phyloP scores from a whole-genome alignment of 164 flowering plant genomes.

The Amborella trichopoda region DNA sequence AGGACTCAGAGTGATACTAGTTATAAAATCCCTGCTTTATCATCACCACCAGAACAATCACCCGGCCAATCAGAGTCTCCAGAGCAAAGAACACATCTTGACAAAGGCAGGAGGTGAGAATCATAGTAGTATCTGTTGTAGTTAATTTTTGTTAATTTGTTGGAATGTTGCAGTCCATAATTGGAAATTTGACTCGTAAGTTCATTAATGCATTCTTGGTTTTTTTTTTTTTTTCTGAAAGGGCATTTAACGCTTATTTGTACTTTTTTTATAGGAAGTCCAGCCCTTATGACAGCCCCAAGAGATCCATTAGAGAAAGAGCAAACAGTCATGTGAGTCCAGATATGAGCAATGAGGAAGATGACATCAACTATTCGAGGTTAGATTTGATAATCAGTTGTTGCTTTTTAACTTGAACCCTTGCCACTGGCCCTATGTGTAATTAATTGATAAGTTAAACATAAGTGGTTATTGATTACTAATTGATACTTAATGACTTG shows the following conservation, averaged over 20 bases:
- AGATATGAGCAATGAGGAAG: constrained; percentile 18
- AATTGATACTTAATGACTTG: too few relatives aligned
- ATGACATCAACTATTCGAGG: constrained; percentile 19
- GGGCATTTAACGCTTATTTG: too few relatives aligned
- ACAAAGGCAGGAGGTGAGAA: constrained; percentile 38
- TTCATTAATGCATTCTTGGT: too few relatives aligned
- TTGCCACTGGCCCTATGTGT: too few relatives aligned
- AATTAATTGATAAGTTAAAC: too few relatives aligned
- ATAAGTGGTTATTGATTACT: too few relatives aligned
- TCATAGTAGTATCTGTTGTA: not conserved
- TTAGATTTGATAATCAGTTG: constrained; percentile 7
- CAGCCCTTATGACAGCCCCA: constrained; percentile 26
- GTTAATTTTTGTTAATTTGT: too few relatives aligned
- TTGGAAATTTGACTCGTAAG: too few relatives aligned
- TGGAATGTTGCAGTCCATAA: too few relatives aligned
- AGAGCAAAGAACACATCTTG: constrained; percentile 16
- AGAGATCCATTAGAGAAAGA: constrained; percentile 14
- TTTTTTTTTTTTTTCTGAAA: too few relatives aligned
- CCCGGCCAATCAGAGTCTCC: constrained; percentile 28
- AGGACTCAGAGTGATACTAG: constrained; percentile 9
- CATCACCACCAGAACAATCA: constrained; percentile 28
- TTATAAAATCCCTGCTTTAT: constrained; percentile 11
- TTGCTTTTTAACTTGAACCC: not conserved
- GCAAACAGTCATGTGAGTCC: constrained; percentile 17
- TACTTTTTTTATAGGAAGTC: constrained; percentile 9